Evolutionary conservation across 2,329 filamentous ascomycete species (phyloP).

Genomic region (Verticillium isaacii): DNA sequence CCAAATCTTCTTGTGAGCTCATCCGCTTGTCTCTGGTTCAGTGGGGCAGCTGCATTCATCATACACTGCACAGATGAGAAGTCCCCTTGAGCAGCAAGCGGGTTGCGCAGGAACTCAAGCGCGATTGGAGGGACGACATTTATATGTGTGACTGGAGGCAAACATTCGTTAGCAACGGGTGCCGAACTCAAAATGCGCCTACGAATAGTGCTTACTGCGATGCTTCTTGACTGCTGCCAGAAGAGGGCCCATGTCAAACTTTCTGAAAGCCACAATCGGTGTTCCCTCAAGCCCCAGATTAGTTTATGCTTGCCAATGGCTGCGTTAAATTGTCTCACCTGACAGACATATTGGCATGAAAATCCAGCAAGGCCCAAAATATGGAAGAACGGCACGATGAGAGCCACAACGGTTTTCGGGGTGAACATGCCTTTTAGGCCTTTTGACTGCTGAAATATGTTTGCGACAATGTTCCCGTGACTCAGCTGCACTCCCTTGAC

Average conservation of each 20-base stretch:
- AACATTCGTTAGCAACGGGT: background rate
- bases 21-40: slow-evolving; percentile 7
- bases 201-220: background rate
- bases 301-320: background rate
- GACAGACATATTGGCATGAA: slow-evolving; percentile 7
- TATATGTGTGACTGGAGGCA: slow-evolving; percentile 7
- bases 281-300: background rate
- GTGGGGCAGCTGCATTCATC: slow-evolving; percentile 15
- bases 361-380: slow-evolving; percentile 8
- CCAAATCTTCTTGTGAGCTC: slow-evolving; percentile 3
- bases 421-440: slow-evolving; percentile 5
- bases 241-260: slow-evolving; percentile 3
- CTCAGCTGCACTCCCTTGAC: slow-evolving; percentile 8
- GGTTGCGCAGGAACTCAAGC: slow-evolving; percentile 7
- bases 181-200: background rate
- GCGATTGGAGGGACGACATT: slow-evolving; percentile 9
- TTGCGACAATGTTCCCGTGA: slow-evolving; percentile 9
- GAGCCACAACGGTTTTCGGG: slow-evolving; percentile 3
- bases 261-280: slow-evolving; percentile 10
- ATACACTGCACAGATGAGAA: slow-evolving; percentile 13
- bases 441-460: slow-evolving; percentile 8
- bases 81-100: slow-evolving; percentile 1
- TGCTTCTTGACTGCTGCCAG: slow-evolving; percentile 3
- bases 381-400: slow-evolving; percentile 9
- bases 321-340: background rate